Base-by-base conservation (phyloP, 2,329 filamentous ascomycete species). In the Penicillium sumatraense region DNA sequence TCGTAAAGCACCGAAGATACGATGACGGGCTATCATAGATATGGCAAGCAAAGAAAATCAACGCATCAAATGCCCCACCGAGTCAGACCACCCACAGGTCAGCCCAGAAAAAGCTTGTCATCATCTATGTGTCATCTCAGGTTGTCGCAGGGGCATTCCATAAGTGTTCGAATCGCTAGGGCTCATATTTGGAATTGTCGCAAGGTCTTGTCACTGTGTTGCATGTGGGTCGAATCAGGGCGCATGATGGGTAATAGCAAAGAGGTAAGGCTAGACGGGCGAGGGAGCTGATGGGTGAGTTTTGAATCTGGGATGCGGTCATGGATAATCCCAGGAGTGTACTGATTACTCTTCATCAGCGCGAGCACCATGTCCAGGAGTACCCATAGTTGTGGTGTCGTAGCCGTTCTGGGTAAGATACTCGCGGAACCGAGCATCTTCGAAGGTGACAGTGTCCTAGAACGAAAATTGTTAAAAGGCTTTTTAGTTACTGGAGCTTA, bases 381-480 rank as follows among this genome's bases (percentile, higher is more conserved):
- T 71, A 24, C 85, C 85, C 76, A 87, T 74, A 54, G 80, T 80
- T 6, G 75, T 76, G 3, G 85, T 88, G 70, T 96, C 91, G 76
- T 89, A 96, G 3, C 92, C 92, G 55, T 93, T 81, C 23, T 76
- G 77, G 67, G 86, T 81, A 11, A 97, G 78, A 69, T 89, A 96
- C 16, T 77, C 83, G 29, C 90, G 83, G 78, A 96, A 97, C 40
- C 83, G 82, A 8, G 79, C 68, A 67, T 97, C 92, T 73, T 97
- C 93, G 14, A 82, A 68, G 1, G 87, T 84, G 59, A 97, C 96
- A 0, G 91, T 96, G 65, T 96, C 89, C 75, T 96, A n/a, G 46
- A 24, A 21, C n/a, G 2, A 3, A 16, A 18, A 33, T 33, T 29
- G 16, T 51, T 5, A 51, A 27, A 35, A 2, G 11, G 35, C 9